A percentile compares a stretch with the other conserved stretches of the same genome.
Conservation (phyloP, 73 alveolate species). For the Uronychia binucleata region DNA sequence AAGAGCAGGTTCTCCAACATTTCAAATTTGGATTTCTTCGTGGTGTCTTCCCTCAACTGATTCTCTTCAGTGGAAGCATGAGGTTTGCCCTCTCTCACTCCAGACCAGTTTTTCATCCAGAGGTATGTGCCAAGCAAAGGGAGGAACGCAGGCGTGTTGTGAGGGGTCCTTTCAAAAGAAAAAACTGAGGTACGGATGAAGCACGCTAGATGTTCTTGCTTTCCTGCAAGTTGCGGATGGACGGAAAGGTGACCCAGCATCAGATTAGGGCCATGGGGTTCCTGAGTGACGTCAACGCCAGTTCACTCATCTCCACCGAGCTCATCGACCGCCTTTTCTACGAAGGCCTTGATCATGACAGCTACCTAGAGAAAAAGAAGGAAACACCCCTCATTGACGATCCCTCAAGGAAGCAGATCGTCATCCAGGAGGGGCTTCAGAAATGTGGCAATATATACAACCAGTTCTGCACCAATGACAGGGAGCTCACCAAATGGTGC, state of each 20-base stretch:
- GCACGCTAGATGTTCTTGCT: neutral
- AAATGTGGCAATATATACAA: neutral
- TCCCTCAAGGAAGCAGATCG: neutral
- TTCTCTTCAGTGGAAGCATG: neutral
- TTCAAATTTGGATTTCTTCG: neutral
- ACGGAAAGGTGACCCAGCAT: neutral
- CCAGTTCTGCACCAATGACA: neutral
- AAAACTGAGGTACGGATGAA: neutral
- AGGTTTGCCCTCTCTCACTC: neutral
- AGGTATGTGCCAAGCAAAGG: neutral
- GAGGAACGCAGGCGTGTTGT: neutral
- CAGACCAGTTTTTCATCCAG: neutral
- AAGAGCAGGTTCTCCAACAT: too few relatives aligned
- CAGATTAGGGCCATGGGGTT: neutral
- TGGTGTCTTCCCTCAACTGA: neutral
- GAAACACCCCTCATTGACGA: neutral
- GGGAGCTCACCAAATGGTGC: neutral
- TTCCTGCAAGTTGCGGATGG: neutral
- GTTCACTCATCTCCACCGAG: neutral
- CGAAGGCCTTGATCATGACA: neutral
- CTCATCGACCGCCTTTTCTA: neutral
- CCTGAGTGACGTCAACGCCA: neutral
- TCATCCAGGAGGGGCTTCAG: neutral
- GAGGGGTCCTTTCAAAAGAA: neutral
- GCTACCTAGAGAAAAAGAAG: neutral